These are phyloP conservation scores for Kwoniella botswanensis DNA, from an alignment of 768 basidiomycete species.

Conservation along the genomic window DNA sequence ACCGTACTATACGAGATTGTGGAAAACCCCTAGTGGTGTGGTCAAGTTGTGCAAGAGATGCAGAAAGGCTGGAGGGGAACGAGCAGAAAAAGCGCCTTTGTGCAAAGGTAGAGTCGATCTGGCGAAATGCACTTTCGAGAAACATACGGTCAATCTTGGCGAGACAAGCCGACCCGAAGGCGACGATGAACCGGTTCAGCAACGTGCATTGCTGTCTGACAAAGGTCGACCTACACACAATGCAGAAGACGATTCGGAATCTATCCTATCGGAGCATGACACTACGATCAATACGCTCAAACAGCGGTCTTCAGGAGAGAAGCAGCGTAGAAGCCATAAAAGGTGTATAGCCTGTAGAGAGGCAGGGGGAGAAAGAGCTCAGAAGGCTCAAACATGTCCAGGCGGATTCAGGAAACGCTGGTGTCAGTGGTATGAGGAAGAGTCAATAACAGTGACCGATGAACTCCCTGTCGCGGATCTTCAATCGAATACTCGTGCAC, in stretches of 20 bases:
- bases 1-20: conserved; percentile 16
- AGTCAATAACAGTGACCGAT: not conserved
- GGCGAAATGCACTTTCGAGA: conserved; percentile 3
- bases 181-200: not conserved
- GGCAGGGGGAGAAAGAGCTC: conserved; percentile 17
- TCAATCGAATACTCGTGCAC: not conserved
- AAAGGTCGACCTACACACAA: not conserved
- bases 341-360: conserved; percentile 11
- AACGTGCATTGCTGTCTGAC: not conserved
- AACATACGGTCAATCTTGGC: not conserved
- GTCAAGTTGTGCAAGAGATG: conserved; percentile 20
- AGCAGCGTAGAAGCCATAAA: not conserved
- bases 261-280: not conserved
- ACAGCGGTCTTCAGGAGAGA: not conserved
- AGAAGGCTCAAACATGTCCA: conserved; percentile 3
- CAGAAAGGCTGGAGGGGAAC: conserved; percentile 14
- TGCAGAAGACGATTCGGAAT: not conserved
- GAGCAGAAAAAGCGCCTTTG: conserved; percentile 14
- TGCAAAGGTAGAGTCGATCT: conserved; percentile 1
- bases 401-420: not conserved
- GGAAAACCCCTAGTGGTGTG: conserved; percentile 6
- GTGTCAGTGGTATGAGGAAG: not conserved
- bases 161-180: not conserved
- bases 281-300: not conserved
- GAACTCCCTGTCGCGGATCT: not conserved